These are phyloP conservation scores for Gloeopeniophorella convolvens DNA, from an alignment of 768 basidiomycete genomes.

Conservation along the genomic window DNA sequence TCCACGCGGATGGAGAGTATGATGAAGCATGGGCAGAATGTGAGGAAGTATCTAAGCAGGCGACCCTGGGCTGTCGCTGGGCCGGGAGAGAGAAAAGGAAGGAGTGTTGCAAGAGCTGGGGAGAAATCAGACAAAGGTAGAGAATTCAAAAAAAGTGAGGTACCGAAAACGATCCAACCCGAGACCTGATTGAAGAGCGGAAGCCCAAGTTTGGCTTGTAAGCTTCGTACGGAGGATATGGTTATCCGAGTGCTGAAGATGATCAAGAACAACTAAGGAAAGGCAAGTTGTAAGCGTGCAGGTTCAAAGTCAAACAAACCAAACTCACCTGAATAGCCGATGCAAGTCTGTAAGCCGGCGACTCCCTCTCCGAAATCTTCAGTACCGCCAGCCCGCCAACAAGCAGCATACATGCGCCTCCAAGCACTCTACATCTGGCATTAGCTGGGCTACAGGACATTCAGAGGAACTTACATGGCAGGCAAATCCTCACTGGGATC, in stretches of 20 bases:
- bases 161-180: conserved; percentile 66
- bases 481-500: conserved; percentile 59
- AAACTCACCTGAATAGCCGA: conserved; percentile 9
- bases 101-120: conserved; percentile 42
- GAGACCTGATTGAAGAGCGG: conserved; percentile 50
- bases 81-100: conserved; percentile 51
- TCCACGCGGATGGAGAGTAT: conserved; percentile 79
- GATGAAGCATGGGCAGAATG: conserved; percentile 69
- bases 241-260: conserved; percentile 46
- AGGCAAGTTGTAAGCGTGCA: not conserved
- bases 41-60: conserved; percentile 57
- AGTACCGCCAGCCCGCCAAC: conserved; percentile 10
- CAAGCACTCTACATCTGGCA: conserved; percentile 23
- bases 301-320: not conserved
- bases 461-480: conserved; percentile 46
- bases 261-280: conserved; percentile 40
- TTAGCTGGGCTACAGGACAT: not conserved
- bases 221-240: conserved; percentile 45
- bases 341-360: not conserved
- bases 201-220: conserved; percentile 63
- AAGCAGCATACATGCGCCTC: conserved; percentile 41
- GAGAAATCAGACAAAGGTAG: not conserved
- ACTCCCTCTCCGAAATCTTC: not conserved
- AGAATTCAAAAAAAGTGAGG: conserved; percentile 20
- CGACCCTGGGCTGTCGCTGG: conserved; percentile 38